Percentiles rank a stretch among this genome's conserved stretches.
These are phyloP conservation scores for Ophiognomonia clavigignenti-juglandacearum DNA, from an alignment of 2,329 filamentous ascomycete genomes.

Conservation along the genomic window DNA sequence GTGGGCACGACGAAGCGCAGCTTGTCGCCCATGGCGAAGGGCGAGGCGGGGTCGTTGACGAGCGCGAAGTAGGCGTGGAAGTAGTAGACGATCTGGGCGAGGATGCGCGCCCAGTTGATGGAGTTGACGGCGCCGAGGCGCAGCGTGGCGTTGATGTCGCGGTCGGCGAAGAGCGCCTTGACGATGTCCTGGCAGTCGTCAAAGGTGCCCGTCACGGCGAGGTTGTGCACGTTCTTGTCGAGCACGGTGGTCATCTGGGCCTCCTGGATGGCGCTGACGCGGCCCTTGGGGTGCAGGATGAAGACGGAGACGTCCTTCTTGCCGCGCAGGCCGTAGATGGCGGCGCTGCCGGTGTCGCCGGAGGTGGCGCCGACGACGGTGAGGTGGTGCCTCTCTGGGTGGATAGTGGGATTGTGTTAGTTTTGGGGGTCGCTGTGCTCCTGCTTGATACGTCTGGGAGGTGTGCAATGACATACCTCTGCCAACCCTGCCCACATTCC, in stretches of 20 bases:
- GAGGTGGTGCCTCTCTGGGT: conserved; percentile 66
- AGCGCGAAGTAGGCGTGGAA: conserved; percentile 91
- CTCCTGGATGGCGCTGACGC: conserved; percentile 88
- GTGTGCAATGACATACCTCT: no score
- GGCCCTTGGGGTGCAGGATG: conserved; percentile 88
- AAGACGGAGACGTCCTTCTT: conserved; percentile 98
- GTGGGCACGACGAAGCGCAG: conserved; percentile 87
- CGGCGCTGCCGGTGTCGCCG: conserved; percentile 87
- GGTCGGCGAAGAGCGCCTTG: conserved; percentile 85
- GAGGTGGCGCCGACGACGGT: conserved; percentile 84
- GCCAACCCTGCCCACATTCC: conserved; percentile 65
- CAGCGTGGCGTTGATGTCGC: conserved; percentile 74
- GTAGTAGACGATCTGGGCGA: conserved; percentile 97
- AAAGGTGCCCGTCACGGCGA: conserved; percentile 85
- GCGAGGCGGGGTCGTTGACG: conserved; percentile 46
- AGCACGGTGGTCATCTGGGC: conserved; percentile 95
- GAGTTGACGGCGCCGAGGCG: conserved; percentile 92
- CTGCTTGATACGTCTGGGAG: no score
- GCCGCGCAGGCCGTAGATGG: conserved; percentile 88
- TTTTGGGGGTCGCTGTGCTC: no score
- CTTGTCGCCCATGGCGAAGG: conserved; percentile 60
- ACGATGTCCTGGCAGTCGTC: conserved; percentile 98
- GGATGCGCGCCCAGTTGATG: conserved; percentile 92
- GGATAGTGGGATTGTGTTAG: conserved; percentile 17
- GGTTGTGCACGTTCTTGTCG: conserved; percentile 88